phyloP scores from a whole-genome alignment of 2,329 filamentous ascomycete genomes.

The Fusarium sp. region DNA sequence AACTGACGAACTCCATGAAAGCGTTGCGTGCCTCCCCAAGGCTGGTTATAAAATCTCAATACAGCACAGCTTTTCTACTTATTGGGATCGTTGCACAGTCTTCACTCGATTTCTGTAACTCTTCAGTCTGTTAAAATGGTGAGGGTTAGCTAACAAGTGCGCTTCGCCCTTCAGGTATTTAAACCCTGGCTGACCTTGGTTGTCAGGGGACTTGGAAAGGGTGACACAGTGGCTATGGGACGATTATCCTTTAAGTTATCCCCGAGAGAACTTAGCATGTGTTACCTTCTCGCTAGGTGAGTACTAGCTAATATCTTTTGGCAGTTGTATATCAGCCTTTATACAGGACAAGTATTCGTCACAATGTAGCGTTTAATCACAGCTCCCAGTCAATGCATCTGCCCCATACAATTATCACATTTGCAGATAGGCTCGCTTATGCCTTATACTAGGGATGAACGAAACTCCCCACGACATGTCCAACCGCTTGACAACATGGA shows the following conservation, averaged over 20 bases:
- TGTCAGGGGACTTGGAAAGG: not conserved
- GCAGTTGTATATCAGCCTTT: not conserved
- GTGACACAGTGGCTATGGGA: not conserved
- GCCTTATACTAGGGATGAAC: not conserved
- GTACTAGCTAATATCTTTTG: not conserved
- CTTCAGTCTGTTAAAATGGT: not conserved
- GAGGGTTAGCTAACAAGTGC: not conserved
- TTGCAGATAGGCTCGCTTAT: not conserved
- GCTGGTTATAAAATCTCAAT: not conserved
- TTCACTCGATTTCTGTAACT: not conserved
- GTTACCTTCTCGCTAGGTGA: not conserved
- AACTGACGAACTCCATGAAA: not conserved
- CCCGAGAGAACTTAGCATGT: constrained; percentile 1
- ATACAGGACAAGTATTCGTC: not conserved
- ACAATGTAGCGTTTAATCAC: no score
- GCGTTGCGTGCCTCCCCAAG: not conserved
- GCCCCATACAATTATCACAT: not conserved
- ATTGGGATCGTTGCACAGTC: not conserved
- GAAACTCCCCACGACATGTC: not conserved
- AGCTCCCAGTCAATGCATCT: no score
- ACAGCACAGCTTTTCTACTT: not conserved
- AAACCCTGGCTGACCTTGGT: not conserved
- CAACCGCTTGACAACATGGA: not conserved
- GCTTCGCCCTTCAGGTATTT: not conserved
- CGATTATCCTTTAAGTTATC: not conserved